Percentiles rank a stretch among this genome's conserved stretches.
phyloP scores from a whole-genome alignment of 2,329 filamentous ascomycete genomes.

The Arthrobotrys iridis region DNA sequence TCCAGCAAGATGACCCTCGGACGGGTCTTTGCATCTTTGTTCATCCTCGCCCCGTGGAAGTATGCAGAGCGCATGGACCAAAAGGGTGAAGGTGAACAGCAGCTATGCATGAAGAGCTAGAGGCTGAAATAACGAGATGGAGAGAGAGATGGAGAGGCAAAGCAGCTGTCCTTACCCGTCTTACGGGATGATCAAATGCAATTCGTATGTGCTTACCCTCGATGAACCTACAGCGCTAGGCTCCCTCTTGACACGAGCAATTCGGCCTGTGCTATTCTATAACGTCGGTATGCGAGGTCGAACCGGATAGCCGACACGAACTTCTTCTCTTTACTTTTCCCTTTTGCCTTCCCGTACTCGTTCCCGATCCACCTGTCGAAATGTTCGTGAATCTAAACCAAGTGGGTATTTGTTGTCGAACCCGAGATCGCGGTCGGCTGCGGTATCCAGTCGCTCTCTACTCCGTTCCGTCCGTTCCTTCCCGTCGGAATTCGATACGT shows the following conservation, averaged over 20 bases:
- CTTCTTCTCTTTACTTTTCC: background rate
- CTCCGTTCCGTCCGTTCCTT: background rate
- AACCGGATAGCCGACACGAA: slow-evolving; percentile 14
- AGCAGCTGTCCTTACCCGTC: slow-evolving; percentile 24
- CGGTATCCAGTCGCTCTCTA: background rate
- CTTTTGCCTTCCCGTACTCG: background rate
- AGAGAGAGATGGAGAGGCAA: background rate
- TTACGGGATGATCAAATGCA: slow-evolving; percentile 32
- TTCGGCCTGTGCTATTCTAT: background rate
- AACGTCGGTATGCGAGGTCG: slow-evolving; percentile 18
- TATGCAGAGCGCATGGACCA: background rate
- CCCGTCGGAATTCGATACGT: slow-evolving; percentile 3
- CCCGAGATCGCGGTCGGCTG: slow-evolving; percentile 7
- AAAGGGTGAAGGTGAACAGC: background rate
- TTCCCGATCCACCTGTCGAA: background rate
- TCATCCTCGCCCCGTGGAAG: background rate
- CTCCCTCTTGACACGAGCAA: background rate
- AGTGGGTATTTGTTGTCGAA: background rate
- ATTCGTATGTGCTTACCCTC: slow-evolving; percentile 39
- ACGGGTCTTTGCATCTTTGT: slow-evolving; percentile 1
- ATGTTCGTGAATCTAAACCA: background rate
- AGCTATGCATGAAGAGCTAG: background rate
- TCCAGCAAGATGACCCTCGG: background rate
- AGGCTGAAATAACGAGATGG: slow-evolving; percentile 14
- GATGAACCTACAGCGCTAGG: slow-evolving; percentile 2